phyloP scores from a whole-genome alignment of 2,329 filamentous ascomycete genomes.

The Stemphylium beticola region DNA sequence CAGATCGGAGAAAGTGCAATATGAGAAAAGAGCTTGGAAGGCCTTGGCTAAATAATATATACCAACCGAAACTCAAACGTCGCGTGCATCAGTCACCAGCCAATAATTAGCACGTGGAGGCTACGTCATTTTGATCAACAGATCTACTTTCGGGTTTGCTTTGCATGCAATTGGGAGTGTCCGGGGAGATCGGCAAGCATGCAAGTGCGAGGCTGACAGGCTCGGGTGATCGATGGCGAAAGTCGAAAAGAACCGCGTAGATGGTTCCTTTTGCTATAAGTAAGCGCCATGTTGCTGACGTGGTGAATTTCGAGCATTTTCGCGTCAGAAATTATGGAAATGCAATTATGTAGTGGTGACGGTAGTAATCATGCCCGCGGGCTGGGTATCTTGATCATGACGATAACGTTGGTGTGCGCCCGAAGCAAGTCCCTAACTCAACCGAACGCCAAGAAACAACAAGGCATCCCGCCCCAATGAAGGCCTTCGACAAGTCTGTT shows the following conservation, averaged over 20 bases:
- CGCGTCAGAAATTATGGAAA: neutral
- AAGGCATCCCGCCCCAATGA: conserved; percentile 4
- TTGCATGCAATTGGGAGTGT: conserved; percentile 27
- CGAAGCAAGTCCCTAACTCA: neutral
- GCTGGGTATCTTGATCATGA: conserved; percentile 1
- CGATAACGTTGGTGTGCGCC: neutral
- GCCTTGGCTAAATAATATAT: conserved; percentile 22
- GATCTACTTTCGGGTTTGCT: conserved; percentile 18
- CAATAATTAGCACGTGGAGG: conserved; percentile 9
- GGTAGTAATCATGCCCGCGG: neutral
- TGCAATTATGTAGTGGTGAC: neutral
- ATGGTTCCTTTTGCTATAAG: neutral
- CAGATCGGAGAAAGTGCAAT: conserved; percentile 7
- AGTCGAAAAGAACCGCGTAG: conserved; percentile 7
- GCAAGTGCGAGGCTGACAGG: conserved; percentile 21
- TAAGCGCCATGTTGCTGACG: neutral
- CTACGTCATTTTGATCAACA: conserved; percentile 38
- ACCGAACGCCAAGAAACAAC: conserved; percentile 15
- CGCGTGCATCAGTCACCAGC: conserved; percentile 37
- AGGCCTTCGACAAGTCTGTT: neutral
- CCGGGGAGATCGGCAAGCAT: conserved; percentile 34
- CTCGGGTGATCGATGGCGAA: conserved; percentile 16
- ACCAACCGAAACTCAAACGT: conserved; percentile 12
- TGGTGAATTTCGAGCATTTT: neutral
- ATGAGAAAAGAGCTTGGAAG: conserved; percentile 2